Evolutionary conservation across 352 stramenopile genomes (phyloP).

Genomic region (Globisporangium megalacanthum): DNA sequence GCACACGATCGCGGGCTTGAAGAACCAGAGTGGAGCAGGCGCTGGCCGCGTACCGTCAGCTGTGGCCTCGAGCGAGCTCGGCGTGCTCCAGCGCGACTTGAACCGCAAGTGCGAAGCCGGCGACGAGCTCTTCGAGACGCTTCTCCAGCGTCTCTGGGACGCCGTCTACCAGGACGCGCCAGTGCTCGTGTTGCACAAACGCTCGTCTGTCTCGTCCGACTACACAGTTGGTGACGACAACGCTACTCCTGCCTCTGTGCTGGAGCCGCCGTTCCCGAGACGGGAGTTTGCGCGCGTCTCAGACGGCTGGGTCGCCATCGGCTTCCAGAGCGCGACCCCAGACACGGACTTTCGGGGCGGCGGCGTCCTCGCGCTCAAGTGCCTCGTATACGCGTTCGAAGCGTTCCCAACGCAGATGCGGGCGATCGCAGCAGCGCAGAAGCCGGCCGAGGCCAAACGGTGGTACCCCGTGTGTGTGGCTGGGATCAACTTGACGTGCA

Average conservation of each 20-base stretch:
- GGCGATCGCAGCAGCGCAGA: slow-evolving; percentile 47
- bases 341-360: slow-evolving; percentile 83
- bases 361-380: slow-evolving; percentile 77
- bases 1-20: slow-evolving; percentile 18
- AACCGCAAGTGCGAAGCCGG: slow-evolving; percentile 54
- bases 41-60: slow-evolving; percentile 20
- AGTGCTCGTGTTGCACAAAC: no score
- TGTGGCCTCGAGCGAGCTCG: slow-evolving; percentile 37
- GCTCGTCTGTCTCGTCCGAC: neutral
- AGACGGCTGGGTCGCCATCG: slow-evolving; percentile 67
- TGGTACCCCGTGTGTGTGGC: slow-evolving; percentile 83
- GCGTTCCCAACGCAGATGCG: slow-evolving; percentile 66
- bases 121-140: slow-evolving; percentile 56
- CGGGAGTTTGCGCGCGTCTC: slow-evolving; percentile 33
- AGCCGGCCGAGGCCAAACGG: slow-evolving; percentile 33
- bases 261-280: neutral
- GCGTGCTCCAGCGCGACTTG: slow-evolving; percentile 53
- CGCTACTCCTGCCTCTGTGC: neutral
- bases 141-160: slow-evolving; percentile 60
- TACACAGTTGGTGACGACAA: no score
- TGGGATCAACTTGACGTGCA: slow-evolving; percentile 81
- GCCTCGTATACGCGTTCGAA: slow-evolving; percentile 78
- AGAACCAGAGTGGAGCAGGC: neutral
- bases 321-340: slow-evolving; percentile 72
- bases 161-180: slow-evolving; percentile 40